Percentiles rank a stretch among this genome's conserved stretches.
Conservation (phyloP, 2,329 filamentous ascomycete genomes). For the Nemania bipapillata region DNA sequence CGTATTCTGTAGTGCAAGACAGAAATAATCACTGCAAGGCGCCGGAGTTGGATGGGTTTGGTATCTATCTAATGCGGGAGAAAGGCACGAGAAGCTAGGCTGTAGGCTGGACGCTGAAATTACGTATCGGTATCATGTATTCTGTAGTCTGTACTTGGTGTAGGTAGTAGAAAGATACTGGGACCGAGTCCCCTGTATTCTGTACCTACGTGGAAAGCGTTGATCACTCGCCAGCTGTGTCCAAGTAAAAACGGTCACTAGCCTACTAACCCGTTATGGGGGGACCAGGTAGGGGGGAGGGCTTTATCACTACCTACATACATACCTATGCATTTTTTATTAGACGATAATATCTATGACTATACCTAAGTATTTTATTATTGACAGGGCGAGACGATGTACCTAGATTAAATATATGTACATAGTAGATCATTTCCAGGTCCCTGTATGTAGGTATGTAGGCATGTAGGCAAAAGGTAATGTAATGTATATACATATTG, state of each 20-base stretch:
- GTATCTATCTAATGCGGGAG: background rate
- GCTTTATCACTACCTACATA: background rate
- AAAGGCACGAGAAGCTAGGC: conserved; percentile 2
- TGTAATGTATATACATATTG: background rate
- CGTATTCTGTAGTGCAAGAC: conserved; percentile 12
- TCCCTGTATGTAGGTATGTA: background rate
- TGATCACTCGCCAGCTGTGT: conserved; percentile 8
- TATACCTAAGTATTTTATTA: no score
- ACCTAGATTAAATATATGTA: background rate
- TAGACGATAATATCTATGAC: no score
- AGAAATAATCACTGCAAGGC: conserved; percentile 14
- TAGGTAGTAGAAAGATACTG: background rate
- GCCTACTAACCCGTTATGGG: conserved; percentile 22
- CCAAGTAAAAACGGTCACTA: no score
- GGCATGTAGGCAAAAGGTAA: background rate
- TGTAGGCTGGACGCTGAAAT: conserved; percentile 9
- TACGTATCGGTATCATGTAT: conserved; percentile 10
- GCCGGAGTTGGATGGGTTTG: conserved; percentile 14
- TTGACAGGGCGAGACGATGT: background rate
- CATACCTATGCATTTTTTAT: no score
- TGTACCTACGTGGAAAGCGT: background rate
- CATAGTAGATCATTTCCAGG: conserved; percentile 3
- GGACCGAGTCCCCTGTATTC: conserved; percentile 5
- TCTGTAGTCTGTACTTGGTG: no score
- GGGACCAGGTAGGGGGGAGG: no score